Evolutionary conservation across 768 basidiomycete genomes (phyloP).

Genomic region (Russula ochroleuca): DNA sequence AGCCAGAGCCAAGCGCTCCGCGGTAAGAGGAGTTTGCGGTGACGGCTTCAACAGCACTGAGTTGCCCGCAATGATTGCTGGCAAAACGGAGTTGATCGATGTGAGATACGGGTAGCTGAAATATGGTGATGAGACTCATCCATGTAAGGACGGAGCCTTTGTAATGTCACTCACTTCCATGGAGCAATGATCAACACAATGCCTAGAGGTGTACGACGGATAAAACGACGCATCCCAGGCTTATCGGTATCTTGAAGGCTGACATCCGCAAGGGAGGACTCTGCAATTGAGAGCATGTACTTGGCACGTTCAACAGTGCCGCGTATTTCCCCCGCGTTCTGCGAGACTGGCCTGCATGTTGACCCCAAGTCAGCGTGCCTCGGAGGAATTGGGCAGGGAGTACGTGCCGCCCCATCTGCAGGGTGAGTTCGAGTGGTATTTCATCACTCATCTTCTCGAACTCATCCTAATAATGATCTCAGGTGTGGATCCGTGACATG

Average conservation of each 20-base stretch:
- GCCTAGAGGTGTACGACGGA: slow-evolving; percentile 80
- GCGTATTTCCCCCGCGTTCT: slow-evolving; percentile 71
- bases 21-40: slow-evolving; percentile 89
- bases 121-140: neutral
- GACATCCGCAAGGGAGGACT: slow-evolving; percentile 67
- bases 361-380: neutral
- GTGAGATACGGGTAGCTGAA: slow-evolving; percentile 83
- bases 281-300: slow-evolving; percentile 83
- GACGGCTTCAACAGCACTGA: slow-evolving; percentile 91
- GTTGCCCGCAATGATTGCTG: slow-evolving; percentile 88
- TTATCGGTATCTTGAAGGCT: slow-evolving; percentile 70
- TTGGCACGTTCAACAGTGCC: slow-evolving; percentile 78
- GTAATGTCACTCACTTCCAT: slow-evolving; percentile 68
- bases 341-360: slow-evolving; percentile 63
- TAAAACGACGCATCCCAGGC: slow-evolving; percentile 78
- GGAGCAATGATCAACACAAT: slow-evolving; percentile 85
- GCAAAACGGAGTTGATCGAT: slow-evolving; percentile 87
- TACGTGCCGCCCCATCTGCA: slow-evolving; percentile 88
- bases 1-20: slow-evolving; percentile 71
- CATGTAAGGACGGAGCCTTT: neutral
- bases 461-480: slow-evolving; percentile 38
- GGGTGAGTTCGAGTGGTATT: slow-evolving; percentile 68
- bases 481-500: neutral
- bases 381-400: neutral
- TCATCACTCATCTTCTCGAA: slow-evolving; percentile 53